These are phyloP conservation scores for Cladophialophora chaetospira DNA, from an alignment of 2,329 filamentous ascomycete genomes.

Conservation along the genomic window DNA sequence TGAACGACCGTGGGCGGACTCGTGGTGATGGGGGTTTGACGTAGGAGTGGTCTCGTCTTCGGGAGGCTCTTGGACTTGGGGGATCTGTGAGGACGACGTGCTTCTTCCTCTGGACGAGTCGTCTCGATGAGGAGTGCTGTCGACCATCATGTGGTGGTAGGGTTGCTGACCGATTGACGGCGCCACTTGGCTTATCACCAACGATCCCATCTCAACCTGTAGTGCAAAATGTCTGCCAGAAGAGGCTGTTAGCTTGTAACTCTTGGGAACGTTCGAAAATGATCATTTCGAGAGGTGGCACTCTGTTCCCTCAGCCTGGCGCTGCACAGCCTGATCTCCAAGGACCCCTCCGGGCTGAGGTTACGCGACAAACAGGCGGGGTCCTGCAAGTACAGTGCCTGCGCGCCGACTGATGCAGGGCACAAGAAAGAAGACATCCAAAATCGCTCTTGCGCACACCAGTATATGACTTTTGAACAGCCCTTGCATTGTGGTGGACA, in stretches of 20 bases:
- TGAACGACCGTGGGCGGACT: slow-evolving; percentile 9
- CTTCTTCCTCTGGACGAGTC: slow-evolving; percentile 26
- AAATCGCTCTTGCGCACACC: not conserved
- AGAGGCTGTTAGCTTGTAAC: slow-evolving; percentile 16
- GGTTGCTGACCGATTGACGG: slow-evolving; percentile 70
- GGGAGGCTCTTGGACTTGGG: slow-evolving; percentile 10
- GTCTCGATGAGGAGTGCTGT: slow-evolving; percentile 40
- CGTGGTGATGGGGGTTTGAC: slow-evolving; percentile 19
- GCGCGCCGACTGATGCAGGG: not conserved
- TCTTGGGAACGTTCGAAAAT: not conserved
- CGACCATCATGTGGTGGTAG: slow-evolving; percentile 63
- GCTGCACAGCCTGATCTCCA: slow-evolving; percentile 13
- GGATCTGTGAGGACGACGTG: slow-evolving; percentile 16
- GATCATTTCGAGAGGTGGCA: not conserved
- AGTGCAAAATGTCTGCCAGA: slow-evolving; percentile 26
- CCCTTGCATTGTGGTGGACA: not conserved
- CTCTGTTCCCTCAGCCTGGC: not conserved
- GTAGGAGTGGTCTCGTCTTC: slow-evolving; percentile 16
- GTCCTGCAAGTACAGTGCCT: too few species aligned
- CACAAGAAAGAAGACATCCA: not conserved
- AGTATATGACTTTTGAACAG: not conserved
- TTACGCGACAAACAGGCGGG: not conserved
- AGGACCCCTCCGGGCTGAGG: not conserved
- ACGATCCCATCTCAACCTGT: slow-evolving; percentile 60
- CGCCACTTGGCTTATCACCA: slow-evolving; percentile 68